These are phyloP conservation scores for Umbelopsis sp. DNA, from an alignment of 371 early-diverging fungal genomes.

Conservation along the genomic window DNA sequence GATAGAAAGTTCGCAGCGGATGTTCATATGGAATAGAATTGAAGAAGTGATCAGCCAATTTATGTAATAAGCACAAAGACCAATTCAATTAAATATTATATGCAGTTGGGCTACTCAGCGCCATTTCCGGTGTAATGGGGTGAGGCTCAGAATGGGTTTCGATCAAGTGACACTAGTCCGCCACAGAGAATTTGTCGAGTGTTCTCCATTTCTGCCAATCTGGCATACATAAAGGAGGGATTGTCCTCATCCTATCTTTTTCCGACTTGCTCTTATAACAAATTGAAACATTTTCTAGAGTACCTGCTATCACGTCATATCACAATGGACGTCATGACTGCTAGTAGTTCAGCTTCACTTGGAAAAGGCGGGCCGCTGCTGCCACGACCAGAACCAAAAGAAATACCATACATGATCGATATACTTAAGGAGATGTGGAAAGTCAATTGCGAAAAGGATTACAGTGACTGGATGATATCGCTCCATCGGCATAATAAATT, in stretches of 20 bases:
- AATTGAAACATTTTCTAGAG: too few relatives aligned
- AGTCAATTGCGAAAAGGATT: constrained; percentile 1
- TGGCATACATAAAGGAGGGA: not conserved
- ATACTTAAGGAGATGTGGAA: constrained; percentile 1
- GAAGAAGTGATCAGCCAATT: not conserved
- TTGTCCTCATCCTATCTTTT: too few relatives aligned
- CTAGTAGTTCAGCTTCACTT: too few relatives aligned
- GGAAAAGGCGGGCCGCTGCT: not conserved
- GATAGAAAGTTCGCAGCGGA: not conserved
- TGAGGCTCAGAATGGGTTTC: not conserved
- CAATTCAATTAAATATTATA: too few relatives aligned
- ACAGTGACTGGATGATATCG: not conserved
- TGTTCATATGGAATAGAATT: constrained; percentile 4
- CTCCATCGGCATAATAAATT: not conserved
- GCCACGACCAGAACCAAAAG: not conserved
- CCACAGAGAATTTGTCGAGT: not conserved
- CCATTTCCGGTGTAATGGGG: not conserved
- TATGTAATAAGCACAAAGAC: not conserved
- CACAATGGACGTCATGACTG: too few relatives aligned
- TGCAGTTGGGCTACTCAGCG: not conserved
- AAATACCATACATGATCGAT: constrained; percentile 5
- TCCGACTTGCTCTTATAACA: too few relatives aligned
- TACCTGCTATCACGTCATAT: too few relatives aligned
- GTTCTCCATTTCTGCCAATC: not conserved
- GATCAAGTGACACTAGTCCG: not conserved